These are phyloP conservation scores for Grigorovia jiainica DNA, from an alignment of 805 yeast genomes.

Conservation along the genomic window DNA sequence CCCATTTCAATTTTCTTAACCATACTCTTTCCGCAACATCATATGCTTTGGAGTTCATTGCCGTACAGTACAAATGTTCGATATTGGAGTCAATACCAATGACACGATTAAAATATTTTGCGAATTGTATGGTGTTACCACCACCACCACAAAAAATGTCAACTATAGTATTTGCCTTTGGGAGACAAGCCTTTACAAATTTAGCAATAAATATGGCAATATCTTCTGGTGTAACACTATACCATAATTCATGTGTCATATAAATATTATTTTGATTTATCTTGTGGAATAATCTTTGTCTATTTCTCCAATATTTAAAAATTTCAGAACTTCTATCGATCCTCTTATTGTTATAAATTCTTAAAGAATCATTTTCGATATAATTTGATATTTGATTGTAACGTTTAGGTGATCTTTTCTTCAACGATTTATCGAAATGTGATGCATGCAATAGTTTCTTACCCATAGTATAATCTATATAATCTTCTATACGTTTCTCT, in stretches of 20 bases:
- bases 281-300: constrained; percentile 51
- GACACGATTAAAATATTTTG: constrained; percentile 43
- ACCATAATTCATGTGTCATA: constrained; percentile 72
- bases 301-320: constrained; percentile 49
- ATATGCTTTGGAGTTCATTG: constrained; percentile 58
- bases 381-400: constrained; percentile 9
- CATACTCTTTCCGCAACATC: constrained; percentile 44
- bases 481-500: too few species aligned
- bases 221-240: constrained; percentile 76
- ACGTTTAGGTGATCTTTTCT: constrained; percentile 6
- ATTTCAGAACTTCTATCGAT: constrained; percentile 10
- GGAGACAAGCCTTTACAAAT: constrained; percentile 42
- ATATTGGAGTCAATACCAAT: constrained; percentile 56
- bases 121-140: constrained; percentile 74
- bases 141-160: constrained; percentile 87
- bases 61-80: constrained; percentile 55
- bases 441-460: constrained; percentile 9
- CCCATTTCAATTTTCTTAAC: constrained; percentile 40
- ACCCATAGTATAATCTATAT: constrained; percentile 8
- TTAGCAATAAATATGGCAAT: constrained; percentile 55
- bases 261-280: constrained; percentile 56
- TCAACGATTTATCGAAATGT: constrained; percentile 6
- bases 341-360: constrained; percentile 12
- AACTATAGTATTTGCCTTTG: constrained; percentile 37
- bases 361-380: constrained; percentile 9